A percentile compares a stretch with the other conserved stretches of the same genome.
These are phyloP conservation scores for Neurospora sp. DNA, from an alignment of 2,329 filamentous ascomycete species.

Conservation along the genomic window DNA sequence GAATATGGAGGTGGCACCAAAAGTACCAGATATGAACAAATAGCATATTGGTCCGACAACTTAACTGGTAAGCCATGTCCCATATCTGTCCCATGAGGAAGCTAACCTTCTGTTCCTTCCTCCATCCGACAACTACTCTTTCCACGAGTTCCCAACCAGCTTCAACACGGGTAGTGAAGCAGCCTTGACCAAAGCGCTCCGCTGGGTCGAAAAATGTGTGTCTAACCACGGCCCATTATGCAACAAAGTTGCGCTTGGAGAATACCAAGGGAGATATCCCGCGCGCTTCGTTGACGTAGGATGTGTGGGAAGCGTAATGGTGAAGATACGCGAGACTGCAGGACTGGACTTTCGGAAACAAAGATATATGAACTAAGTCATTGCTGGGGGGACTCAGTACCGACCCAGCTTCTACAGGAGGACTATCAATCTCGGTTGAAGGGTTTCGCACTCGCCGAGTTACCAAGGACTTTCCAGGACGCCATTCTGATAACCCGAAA, in stretches of 20 bases:
- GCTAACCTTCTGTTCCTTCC: too few species aligned
- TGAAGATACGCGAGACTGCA: neutral
- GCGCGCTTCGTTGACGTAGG: neutral
- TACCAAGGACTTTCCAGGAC: slow-evolving; percentile 6
- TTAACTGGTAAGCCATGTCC: too few species aligned
- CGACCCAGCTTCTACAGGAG: neutral
- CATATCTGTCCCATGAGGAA: too few species aligned
- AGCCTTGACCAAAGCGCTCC: neutral
- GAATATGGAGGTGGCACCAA: too few species aligned
- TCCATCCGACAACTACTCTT: too few species aligned
- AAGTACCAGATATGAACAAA: too few species aligned
- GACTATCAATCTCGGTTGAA: neutral
- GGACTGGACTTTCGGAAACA: neutral
- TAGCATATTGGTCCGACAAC: too few species aligned
- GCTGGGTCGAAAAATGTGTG: neutral
- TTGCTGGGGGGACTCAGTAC: neutral
- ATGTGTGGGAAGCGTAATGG: neutral
- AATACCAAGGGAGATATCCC: neutral
- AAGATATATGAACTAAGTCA: neutral
- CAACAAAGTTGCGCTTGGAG: neutral
- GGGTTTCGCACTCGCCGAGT: slow-evolving; percentile 2
- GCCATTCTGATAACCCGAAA: slow-evolving; percentile 6
- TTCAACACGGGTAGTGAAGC: too few species aligned
- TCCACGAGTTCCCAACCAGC: too few species aligned
- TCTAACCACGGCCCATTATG: neutral